Evolutionary conservation across 192 early-diverging fungal species (phyloP), one percentile per base, ranked within the genome.

Genomic region (Podila verticillata): DNA sequence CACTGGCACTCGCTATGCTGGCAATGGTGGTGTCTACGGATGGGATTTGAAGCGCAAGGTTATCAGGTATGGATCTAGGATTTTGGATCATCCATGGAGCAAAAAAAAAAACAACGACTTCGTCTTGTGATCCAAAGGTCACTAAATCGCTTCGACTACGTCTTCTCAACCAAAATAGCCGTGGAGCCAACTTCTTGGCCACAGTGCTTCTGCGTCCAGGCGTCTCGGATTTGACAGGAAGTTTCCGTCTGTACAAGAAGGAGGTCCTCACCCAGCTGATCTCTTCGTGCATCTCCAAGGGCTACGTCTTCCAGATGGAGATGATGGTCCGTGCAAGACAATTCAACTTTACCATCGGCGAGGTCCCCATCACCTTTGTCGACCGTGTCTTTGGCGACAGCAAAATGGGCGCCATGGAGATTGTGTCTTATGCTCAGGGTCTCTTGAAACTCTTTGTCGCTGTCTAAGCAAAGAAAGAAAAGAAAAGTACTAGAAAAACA

Each of bases 231-330:
- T 82, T 99, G 39, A 99, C 97, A 7, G 97, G 97, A 30, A 94
- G 92, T 59, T 99, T 98, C 92, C 90, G 95, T 35, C 84, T 99
- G 36, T 99, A 99, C 86, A 96, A 96, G 87, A 96, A 95, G 84
- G 87, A 93, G 19, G 96, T 96, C 4, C 85, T 99, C 36, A 81
- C 88, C 58, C 84, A 91, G 81, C 87, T 99, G 77, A 99, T 99
- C 69, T 84, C 89, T 31, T 91, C 92, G 2, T 96, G 94, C 8
- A 89, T 97, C 39, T 96, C 96, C 60, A 98, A 98, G 84, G 97
- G 97, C 15, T 99, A 99, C 73, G 96, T 98, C 28, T 99, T 99
- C 88, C 97, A 99, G 84, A 98, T 98, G 96, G 97, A 99, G 81
- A 98, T 99, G 95, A 99, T 99, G 92, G 94, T 99, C 13, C 92